phyloP scores from a whole-genome alignment of 2,329 filamentous ascomycete genomes.

The Xylaria sp. region DNA sequence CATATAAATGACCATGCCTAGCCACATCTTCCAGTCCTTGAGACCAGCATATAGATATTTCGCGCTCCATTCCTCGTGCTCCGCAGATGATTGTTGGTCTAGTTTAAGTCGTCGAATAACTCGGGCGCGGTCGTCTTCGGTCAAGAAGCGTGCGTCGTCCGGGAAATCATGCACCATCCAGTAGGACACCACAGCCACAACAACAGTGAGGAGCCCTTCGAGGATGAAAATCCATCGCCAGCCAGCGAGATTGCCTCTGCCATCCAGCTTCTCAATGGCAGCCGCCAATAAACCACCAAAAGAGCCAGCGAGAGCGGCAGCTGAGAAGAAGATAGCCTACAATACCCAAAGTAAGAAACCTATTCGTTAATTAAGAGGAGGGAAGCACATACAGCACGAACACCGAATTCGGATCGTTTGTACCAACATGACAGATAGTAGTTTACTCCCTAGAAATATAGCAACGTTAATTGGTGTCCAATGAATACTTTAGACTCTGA shows the following conservation, averaged over 20 bases:
- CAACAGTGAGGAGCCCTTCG: constrained; percentile 75
- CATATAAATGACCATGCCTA: constrained; percentile 81
- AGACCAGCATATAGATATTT: constrained; percentile 77
- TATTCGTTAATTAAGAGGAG: neutral
- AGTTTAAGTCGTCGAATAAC: constrained; percentile 76
- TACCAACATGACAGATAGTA: constrained; percentile 91
- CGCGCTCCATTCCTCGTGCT: constrained; percentile 79
- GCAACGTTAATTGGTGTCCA: constrained; percentile 9
- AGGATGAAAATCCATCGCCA: constrained; percentile 77
- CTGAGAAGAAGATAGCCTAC: constrained; percentile 81
- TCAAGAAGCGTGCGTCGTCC: constrained; percentile 78
- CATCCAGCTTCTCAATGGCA: constrained; percentile 76
- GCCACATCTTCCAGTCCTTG: constrained; percentile 87
- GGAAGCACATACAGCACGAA: constrained; percentile 65
- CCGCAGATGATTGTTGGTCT: constrained; percentile 79
- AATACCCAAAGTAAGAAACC: constrained; percentile 18
- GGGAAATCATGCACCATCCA: constrained; percentile 89
- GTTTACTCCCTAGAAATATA: constrained; percentile 65
- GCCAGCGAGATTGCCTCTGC: constrained; percentile 65
- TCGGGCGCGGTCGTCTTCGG: constrained; percentile 73
- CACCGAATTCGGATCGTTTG: constrained; percentile 79
- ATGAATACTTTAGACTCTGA: neutral
- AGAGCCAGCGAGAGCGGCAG: constrained; percentile 81
- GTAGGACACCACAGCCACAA: constrained; percentile 75
- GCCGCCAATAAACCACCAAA: constrained; percentile 80